These are phyloP conservation scores for Wickerhamiella cacticola DNA, from an alignment of 805 yeast genomes.

Conservation along the genomic window DNA sequence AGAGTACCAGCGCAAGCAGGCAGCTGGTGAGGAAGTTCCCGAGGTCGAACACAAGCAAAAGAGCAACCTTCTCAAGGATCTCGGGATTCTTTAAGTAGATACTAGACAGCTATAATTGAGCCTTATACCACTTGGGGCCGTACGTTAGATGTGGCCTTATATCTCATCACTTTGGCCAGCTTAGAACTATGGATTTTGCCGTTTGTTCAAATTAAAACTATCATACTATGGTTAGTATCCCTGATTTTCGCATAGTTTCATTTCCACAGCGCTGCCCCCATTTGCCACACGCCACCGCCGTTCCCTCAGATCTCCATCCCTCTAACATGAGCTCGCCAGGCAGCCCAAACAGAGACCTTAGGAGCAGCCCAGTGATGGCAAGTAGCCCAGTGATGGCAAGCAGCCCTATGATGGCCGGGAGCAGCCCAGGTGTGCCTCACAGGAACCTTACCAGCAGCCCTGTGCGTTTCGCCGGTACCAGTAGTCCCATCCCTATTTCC, in stretches of 20 bases:
- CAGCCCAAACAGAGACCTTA: not conserved
- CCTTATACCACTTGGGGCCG: too few species aligned
- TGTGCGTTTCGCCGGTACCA: not conserved
- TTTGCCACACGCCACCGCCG: not conserved
- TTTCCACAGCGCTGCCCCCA: too few species aligned
- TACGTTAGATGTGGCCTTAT: too few species aligned
- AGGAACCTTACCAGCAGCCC: not conserved
- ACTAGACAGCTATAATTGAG: too few species aligned
- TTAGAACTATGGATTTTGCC: too few species aligned
- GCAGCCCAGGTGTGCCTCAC: not conserved
- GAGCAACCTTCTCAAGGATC: slow-evolving; percentile 20
- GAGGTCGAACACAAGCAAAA: slow-evolving; percentile 15
- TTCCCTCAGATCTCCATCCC: too few species aligned
- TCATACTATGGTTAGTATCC: too few species aligned
- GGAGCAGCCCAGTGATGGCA: not conserved
- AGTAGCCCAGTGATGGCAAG: not conserved
- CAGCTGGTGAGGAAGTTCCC: slow-evolving; percentile 23
- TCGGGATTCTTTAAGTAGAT: slow-evolving; percentile 19
- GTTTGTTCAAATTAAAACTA: too few species aligned
- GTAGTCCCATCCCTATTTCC: not conserved
- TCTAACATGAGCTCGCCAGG: not conserved
- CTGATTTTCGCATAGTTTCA: too few species aligned
- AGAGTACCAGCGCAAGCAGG: slow-evolving; percentile 22
- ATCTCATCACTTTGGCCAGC: too few species aligned
- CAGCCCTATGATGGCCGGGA: not conserved